phyloP scores from a whole-genome alignment of 257 asterid genomes.

The Solanum clarkiae region DNA sequence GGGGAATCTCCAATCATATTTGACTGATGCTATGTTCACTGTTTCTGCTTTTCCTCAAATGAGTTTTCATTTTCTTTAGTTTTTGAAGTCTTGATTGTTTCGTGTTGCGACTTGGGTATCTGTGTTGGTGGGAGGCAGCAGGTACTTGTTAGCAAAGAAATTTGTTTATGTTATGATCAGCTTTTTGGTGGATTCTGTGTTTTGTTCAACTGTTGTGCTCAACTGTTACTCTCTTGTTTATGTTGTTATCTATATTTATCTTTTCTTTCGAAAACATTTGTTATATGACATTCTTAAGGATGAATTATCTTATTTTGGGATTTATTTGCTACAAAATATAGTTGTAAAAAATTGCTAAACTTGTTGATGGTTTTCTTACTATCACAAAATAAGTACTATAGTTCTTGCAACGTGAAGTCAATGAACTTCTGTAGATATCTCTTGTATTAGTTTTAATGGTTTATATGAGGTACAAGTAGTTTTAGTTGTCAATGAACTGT shows the following conservation, averaged over 20 bases:
- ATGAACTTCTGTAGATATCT: background rate
- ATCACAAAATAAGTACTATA: background rate
- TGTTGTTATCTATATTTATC: background rate
- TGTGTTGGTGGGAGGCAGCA: background rate
- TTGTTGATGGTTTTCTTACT: background rate
- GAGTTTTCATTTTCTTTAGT: background rate
- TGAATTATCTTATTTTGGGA: background rate
- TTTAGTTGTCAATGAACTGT: background rate
- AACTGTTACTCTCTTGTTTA: background rate
- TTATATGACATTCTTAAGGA: background rate
- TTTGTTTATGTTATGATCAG: background rate
- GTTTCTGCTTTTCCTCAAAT: background rate
- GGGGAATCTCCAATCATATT: background rate
- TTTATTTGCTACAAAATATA: background rate
- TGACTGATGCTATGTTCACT: background rate
- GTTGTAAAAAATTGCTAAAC: background rate
- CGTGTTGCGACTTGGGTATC: background rate
- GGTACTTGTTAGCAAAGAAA: background rate
- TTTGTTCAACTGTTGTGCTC: background rate
- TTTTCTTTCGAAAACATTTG: background rate
- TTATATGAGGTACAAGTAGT: background rate
- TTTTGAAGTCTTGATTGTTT: background rate
- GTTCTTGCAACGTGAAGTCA: background rate
- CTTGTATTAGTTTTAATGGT: background rate
- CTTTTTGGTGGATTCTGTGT: background rate